Base-by-base conservation (phyloP, 2,329 filamentous ascomycete species). In the Stachybotrys elegans region DNA sequence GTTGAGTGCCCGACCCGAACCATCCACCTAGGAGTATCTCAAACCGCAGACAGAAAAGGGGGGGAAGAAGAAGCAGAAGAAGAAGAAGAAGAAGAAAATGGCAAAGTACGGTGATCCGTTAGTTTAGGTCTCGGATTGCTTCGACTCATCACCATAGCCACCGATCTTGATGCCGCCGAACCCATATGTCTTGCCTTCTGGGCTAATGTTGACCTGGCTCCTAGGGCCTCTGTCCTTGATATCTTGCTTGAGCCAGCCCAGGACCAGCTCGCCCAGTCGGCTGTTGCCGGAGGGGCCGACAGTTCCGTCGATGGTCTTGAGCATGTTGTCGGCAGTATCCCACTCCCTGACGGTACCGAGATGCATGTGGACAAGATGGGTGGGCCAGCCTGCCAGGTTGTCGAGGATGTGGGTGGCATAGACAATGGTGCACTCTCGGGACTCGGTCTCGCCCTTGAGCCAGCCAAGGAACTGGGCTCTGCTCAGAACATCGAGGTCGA, bases 381-480 rank as follows among this genome's bases (percentile, higher is more conserved):
- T 95, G 6, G 93, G 93, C 93, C 93, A 98, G 17, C 84, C 83
- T 1, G 90, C 90, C 41, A 98, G 71, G 63, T 97, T 96, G 62
- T 98, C 93, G 54, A 98, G 70, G 51, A 98, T 96, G 66, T 98
- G 93, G 13, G 93, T 98, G 7, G 93, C 93, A 63, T 98, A 98
- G 22, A 98, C 90, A 56, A 98, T 88, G 5, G 93, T 96, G 61
- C 91, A 96, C 31, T 81, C 75, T 43, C 92, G 75, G 7, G 61
- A 72, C 68, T 92, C 86, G 0, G 92, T 96, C 79, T 98, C 93
- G 47, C 75, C 73, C 67, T 90, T 90, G 58, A 98, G 68, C 72
- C 92, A 98, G 35, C 69, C 75, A 23, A 98, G 74, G 63, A 98
- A 98, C 61, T 91, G 84, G 56, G 83, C 83, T 14, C 93, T 79